Conservation (phyloP, 805 yeast genomes). For the Komagataella phaffii region DNA sequence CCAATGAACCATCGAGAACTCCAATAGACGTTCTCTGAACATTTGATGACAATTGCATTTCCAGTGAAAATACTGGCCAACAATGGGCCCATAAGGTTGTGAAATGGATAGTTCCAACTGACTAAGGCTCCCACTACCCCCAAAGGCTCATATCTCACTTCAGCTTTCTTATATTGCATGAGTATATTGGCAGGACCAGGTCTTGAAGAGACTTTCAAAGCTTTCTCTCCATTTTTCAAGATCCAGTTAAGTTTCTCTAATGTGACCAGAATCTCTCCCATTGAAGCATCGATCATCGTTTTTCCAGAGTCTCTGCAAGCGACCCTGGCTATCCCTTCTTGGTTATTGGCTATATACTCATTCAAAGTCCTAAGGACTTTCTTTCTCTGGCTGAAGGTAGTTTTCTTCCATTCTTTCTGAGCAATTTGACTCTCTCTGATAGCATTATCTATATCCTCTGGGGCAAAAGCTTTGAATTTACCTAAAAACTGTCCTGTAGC, state of each 20-base stretch:
- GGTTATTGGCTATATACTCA: constrained; percentile 65
- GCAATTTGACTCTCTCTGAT: constrained; percentile 41
- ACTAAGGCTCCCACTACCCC: constrained; percentile 84
- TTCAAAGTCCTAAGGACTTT: constrained; percentile 59
- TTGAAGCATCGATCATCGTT: constrained; percentile 88
- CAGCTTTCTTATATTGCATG: constrained; percentile 85
- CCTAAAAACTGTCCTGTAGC: constrained; percentile 91
- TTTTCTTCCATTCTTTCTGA: constrained; percentile 33
- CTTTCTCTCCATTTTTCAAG: constrained; percentile 64
- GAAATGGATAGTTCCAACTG: constrained; percentile 97
- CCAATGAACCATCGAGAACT: constrained; percentile 69
- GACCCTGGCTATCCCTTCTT: constrained; percentile 74
- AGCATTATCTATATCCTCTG: constrained; percentile 55
- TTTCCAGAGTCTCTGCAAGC: constrained; percentile 97
- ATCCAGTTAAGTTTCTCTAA: constrained; percentile 90
- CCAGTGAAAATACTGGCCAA: constrained; percentile 86
- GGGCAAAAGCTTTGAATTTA: constrained; percentile 46
- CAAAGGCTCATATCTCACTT: constrained; percentile 86
- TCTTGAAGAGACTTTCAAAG: constrained; percentile 57
- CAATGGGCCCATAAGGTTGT: constrained; percentile 85
- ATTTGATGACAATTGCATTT: constrained; percentile 80
- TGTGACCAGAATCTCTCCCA: constrained; percentile 95
- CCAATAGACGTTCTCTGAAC: constrained; percentile 96
- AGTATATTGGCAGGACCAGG: constrained; percentile 81
- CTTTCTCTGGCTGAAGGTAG: constrained; percentile 54